Percentiles rank a stretch among this genome's conserved stretches.
Conservation (phyloP, 305 asterid genomes). For the Ilex paraguariensis region DNA sequence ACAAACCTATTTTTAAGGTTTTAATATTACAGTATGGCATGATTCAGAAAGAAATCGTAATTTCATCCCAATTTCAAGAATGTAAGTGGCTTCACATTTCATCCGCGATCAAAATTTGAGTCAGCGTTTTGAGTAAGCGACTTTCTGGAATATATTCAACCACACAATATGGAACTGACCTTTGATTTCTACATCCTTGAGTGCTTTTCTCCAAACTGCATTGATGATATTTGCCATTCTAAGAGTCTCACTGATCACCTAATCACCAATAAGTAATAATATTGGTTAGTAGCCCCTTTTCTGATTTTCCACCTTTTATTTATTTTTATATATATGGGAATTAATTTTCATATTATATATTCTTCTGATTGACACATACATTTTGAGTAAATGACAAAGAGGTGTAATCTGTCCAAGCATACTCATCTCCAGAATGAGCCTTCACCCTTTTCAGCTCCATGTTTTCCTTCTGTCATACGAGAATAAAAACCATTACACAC, state of each 20-base stretch:
- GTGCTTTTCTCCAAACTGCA: slow-evolving; percentile 98
- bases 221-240: slow-evolving; percentile 81
- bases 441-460: slow-evolving; percentile 63
- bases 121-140: too few species aligned
- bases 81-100: too few species aligned
- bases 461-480: slow-evolving; percentile 74
- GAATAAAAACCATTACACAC: too few species aligned
- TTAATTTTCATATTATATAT: not conserved
- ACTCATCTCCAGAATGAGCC: slow-evolving; percentile 46
- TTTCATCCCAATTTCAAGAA: too few species aligned
- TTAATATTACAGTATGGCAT: too few species aligned
- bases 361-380: slow-evolving; percentile 27
- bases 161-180: slow-evolving; percentile 24
- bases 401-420: slow-evolving; percentile 76
- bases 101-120: too few species aligned
- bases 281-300: not conserved
- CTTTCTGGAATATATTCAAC: too few species aligned
- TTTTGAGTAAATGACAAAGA: slow-evolving; percentile 77
- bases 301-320: not conserved
- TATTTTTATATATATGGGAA: too few species aligned
- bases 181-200: slow-evolving; percentile 81
- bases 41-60: too few species aligned
- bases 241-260: slow-evolving; percentile 93
- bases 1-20: too few species aligned
- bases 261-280: not conserved